Base-by-base conservation (phyloP, 2,329 filamentous ascomycete genomes). In the Aspergillus piperis region DNA sequence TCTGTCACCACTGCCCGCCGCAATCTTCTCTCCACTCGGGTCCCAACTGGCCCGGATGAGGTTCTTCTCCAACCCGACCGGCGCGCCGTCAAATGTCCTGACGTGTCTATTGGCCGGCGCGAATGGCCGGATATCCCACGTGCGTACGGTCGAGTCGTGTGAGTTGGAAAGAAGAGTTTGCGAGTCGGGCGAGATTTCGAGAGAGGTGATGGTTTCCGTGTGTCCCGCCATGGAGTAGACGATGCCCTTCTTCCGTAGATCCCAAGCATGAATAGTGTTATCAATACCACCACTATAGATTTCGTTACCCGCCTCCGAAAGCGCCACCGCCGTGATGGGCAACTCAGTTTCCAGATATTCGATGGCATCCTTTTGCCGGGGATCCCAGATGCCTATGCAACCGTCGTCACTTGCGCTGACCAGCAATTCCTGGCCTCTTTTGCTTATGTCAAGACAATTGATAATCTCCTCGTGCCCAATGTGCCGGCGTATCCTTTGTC, bases 251-350 rank as follows among this genome's bases (percentile, higher is more conserved):
- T 96, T 98, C 66, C 95, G 88, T 71, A 98, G 80, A 77, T 99
- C 95, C 94, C 95, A 99, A 19, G 96, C 93, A 70, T 93, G 92
- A 74, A 99, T 96, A 69, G 96, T 92, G 73, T 98, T 97, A 79
- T 98, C 95, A 68, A 99, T 97, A 21, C 93, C 91, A 50, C 94
- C 94, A 6, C 91, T 90, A 76, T 95, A 99, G 25, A 99, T 86
- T 78, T 98, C 95, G 74, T 96, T 96, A 17, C 95, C 95, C 1
- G 94, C 92, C 74, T 96, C 92, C 0, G 93, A 89, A n/a, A 98
- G 82, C 15, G 92, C 91, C 5, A 98, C 87, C 0, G 94, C 90
- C 2, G 95, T 98, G 59, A 99, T 87, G 1, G 95, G 95, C 62
- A 96, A 96, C 62, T 95, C 90, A 0, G 93, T 96, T 72, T 94